Conservation (phyloP, 345 rosid genomes). For the Salix purpurea region DNA sequence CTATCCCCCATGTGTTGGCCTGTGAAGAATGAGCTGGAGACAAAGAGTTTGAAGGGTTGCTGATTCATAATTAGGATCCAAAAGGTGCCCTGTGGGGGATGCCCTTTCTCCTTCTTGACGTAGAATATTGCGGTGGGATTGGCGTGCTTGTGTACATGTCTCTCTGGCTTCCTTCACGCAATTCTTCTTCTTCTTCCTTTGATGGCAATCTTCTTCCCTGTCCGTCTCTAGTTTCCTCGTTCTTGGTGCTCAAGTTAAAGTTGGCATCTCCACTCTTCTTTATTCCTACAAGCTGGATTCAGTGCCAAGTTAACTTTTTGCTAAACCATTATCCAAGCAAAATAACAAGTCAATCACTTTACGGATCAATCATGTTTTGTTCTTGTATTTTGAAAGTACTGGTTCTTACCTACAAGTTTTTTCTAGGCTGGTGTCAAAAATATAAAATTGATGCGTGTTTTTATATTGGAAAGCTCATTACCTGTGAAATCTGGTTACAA, state of each 20-base stretch:
- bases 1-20: constrained; percentile 8
- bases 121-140: constrained; percentile 46
- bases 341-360: not conserved
- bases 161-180: constrained; percentile 58
- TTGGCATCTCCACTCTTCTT: constrained; percentile 59
- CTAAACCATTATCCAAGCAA: not conserved
- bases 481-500: not conserved
- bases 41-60: not conserved
- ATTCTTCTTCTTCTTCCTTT: constrained; percentile 47
- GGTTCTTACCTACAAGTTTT: no score
- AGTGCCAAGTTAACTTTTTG: not conserved
- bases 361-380: no score
- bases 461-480: not conserved
- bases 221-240: constrained; percentile 45
- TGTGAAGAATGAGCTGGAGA: constrained; percentile 24
- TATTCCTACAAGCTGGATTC: constrained; percentile 62
- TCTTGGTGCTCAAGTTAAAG: constrained; percentile 39
- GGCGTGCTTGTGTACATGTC: constrained; percentile 53
- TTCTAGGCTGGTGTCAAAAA: no score
- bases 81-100: constrained; percentile 81
- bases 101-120: constrained; percentile 80
- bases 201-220: constrained; percentile 23
- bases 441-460: no score
- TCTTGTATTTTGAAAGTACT: no score
- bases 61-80: constrained; percentile 6